Evolutionary conservation across 306 rosid species (phyloP).

Genomic region (Glycine tomentella): DNA sequence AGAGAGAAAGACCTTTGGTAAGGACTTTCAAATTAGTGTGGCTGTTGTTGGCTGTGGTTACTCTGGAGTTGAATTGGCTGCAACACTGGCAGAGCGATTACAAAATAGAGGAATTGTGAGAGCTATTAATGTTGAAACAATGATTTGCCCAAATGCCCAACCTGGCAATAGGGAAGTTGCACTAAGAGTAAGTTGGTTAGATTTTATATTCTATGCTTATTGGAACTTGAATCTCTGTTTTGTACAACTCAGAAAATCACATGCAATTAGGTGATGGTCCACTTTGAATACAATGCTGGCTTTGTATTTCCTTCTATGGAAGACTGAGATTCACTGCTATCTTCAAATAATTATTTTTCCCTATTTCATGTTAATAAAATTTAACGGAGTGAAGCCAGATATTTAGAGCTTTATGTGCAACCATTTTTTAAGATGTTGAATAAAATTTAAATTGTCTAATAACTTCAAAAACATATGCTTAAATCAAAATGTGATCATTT

Average conservation of each 20-base stretch:
- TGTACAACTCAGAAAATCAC: constrained; percentile 1
- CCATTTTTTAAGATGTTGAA: not conserved
- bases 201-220: constrained; percentile 32
- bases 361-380: constrained; percentile 6
- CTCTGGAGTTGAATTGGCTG: constrained; percentile 95
- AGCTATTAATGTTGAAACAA: constrained; percentile 78
- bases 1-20: constrained; percentile 82
- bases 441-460: no score
- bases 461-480: no score
- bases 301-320: not conserved
- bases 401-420: constrained; percentile 2
- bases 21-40: constrained; percentile 73
- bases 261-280: constrained; percentile 33
- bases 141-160: constrained; percentile 82
- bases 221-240: constrained; percentile 30
- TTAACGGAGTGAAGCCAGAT: constrained; percentile 12
- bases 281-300: not conserved
- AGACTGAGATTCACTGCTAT: constrained; percentile 32
- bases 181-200: constrained; percentile 67
- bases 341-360: not conserved
- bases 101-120: constrained; percentile 80
- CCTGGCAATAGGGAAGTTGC: constrained; percentile 93
- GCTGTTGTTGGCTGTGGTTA: constrained; percentile 98
- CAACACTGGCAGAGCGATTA: constrained; percentile 89
- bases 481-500: no score